phyloP scores from a whole-genome alignment of 305 asterid species.

The Fraxinus sp. region DNA sequence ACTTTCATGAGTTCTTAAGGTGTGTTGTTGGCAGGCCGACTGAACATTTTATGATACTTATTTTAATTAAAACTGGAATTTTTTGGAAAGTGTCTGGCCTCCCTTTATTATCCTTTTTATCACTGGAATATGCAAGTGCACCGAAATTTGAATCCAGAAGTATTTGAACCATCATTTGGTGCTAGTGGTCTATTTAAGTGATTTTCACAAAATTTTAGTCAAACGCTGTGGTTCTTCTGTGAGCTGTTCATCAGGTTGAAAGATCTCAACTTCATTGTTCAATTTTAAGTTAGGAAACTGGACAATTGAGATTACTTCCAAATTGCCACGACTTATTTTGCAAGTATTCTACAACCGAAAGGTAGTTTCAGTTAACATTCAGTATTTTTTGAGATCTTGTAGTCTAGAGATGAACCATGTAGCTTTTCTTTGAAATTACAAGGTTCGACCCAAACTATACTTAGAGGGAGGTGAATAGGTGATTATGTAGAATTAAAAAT shows the following conservation, averaged over 20 bases:
- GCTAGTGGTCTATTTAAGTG: not conserved
- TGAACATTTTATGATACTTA: slow-evolving; percentile 37
- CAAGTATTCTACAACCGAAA: not conserved
- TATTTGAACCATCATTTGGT: not conserved
- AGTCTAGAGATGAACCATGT: not conserved
- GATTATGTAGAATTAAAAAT: too few relatives aligned
- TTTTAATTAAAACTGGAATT: slow-evolving; percentile 26
- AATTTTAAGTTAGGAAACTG: not conserved
- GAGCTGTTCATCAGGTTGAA: not conserved
- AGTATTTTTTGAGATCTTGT: not conserved
- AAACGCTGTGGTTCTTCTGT: not conserved
- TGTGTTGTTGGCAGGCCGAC: slow-evolving; percentile 31
- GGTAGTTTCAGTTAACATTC: not conserved
- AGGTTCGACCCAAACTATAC: too few relatives aligned
- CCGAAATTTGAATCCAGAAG: not conserved
- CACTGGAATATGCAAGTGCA: not conserved
- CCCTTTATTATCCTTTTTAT: not conserved
- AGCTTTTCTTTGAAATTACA: not conserved
- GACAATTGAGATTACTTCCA: not conserved
- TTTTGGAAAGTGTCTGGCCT: slow-evolving; percentile 2
- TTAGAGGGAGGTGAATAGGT: too few relatives aligned
- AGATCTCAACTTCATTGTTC: not conserved
- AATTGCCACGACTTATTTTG: not conserved
- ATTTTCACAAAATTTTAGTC: not conserved
- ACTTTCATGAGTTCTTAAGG: slow-evolving; percentile 40